A percentile compares a stretch with the other conserved stretches of the same genome.
Evolutionary conservation across 305 asterid species (phyloP).

Genomic region (Fraxinus baroniana): DNA sequence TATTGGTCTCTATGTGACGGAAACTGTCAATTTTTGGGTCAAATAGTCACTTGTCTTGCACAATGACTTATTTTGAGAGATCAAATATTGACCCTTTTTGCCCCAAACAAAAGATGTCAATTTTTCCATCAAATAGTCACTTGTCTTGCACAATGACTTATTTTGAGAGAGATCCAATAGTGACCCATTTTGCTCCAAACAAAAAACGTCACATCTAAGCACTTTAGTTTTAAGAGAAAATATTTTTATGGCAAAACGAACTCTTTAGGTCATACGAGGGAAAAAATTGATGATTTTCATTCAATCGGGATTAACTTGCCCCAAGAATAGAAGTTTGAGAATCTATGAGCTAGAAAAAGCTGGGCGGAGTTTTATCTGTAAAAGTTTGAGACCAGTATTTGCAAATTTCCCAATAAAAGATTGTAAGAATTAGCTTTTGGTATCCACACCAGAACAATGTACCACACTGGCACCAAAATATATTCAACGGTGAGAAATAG

Average conservation of each 20-base stretch:
- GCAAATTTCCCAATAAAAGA: not conserved
- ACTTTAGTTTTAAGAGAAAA: not conserved
- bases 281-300: not conserved
- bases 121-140: not conserved
- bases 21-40: not conserved
- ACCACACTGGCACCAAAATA: constrained; percentile 83
- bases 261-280: not conserved
- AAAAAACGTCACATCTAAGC: not conserved
- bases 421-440: not conserved
- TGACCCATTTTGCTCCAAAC: not conserved
- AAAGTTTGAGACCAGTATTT: not conserved
- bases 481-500: constrained; percentile 69
- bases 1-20: not conserved
- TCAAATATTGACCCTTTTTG: not conserved
- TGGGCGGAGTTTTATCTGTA: not conserved
- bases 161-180: not conserved
- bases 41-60: not conserved
- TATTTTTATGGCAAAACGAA: no score
- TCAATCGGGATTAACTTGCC: not conserved
- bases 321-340: not conserved
- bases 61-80: not conserved
- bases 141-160: not conserved
- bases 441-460: constrained; percentile 64
- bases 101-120: not conserved
- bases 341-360: not conserved